Conservation (phyloP, 345 rosid genomes). For the Citrus unshiu region DNA sequence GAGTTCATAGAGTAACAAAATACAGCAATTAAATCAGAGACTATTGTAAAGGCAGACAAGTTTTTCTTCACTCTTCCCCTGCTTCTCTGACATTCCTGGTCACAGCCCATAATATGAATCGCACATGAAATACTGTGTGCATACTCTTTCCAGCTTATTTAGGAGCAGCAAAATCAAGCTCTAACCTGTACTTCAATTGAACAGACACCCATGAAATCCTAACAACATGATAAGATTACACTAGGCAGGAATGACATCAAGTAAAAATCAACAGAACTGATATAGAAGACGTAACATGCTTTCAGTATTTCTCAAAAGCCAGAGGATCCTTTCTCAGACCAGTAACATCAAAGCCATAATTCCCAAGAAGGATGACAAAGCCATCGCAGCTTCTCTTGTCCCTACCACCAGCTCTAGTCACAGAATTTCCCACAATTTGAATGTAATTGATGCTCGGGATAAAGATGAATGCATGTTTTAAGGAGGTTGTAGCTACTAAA, state of each 20-base stretch:
- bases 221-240: background rate
- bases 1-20: too few species aligned
- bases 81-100: too few species aligned
- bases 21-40: background rate
- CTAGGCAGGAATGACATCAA: background rate
- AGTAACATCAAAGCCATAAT: conserved; percentile 88
- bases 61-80: background rate
- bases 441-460: background rate
- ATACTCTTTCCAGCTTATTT: too few species aligned
- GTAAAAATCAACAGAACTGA: background rate
- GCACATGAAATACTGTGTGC: too few species aligned
- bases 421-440: conserved; percentile 13
- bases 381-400: conserved; percentile 83
- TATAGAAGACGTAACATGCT: conserved; percentile 34
- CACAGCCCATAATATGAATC: too few species aligned
- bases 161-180: conserved; percentile 62
- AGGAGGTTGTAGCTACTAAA: too few species aligned
- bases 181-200: conserved; percentile 69
- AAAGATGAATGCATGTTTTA: background rate
- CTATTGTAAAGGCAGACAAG: background rate
- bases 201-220: conserved; percentile 46
- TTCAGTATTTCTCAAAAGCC: conserved; percentile 61
- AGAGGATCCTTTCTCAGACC: conserved; percentile 66
- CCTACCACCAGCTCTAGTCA: conserved; percentile 73
- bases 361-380: conserved; percentile 91